phyloP scores from a whole-genome alignment of 129 eudicot species.

The Apium graveolens region DNA sequence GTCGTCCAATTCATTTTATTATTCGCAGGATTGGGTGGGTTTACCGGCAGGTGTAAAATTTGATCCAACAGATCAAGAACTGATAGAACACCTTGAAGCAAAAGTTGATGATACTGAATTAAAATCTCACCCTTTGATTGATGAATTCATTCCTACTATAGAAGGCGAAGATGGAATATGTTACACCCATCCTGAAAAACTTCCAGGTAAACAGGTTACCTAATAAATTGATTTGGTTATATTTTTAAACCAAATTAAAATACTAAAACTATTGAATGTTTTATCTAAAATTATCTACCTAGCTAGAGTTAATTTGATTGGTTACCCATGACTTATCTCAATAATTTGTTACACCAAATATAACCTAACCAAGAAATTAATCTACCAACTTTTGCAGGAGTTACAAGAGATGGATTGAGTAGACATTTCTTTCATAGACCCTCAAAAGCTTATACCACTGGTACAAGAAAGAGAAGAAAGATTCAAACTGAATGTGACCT shows the following conservation, averaged over 20 bases:
- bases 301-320: slow-evolving; percentile 20
- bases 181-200: slow-evolving; percentile 98
- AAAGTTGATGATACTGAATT: slow-evolving; percentile 78
- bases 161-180: slow-evolving; percentile 99
- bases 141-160: slow-evolving; percentile 93
- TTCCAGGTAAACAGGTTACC: slow-evolving; percentile 74
- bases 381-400: slow-evolving; percentile 35
- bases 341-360: slow-evolving; percentile 43
- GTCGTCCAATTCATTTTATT: neutral
- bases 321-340: slow-evolving; percentile 15
- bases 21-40: slow-evolving; percentile 94
- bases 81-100: slow-evolving; percentile 97
- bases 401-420: slow-evolving; percentile 81
- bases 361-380: slow-evolving; percentile 27
- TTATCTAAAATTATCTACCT: slow-evolving; percentile 12
- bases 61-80: slow-evolving; percentile 98
- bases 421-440: slow-evolving; percentile 97
- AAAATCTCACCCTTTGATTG: slow-evolving; percentile 89
- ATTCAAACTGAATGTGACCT: slow-evolving; percentile 88
- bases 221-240: neutral
- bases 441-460: slow-evolving; percentile 93
- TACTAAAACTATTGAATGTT: neutral
- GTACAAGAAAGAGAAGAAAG: slow-evolving; percentile 84
- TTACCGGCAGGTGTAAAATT: slow-evolving; percentile 99
- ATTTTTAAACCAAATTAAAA: neutral